These are phyloP conservation scores for Penicilliopsis zonata DNA, from an alignment of 495 filamentous ascomycete species.

Conservation along the genomic window DNA sequence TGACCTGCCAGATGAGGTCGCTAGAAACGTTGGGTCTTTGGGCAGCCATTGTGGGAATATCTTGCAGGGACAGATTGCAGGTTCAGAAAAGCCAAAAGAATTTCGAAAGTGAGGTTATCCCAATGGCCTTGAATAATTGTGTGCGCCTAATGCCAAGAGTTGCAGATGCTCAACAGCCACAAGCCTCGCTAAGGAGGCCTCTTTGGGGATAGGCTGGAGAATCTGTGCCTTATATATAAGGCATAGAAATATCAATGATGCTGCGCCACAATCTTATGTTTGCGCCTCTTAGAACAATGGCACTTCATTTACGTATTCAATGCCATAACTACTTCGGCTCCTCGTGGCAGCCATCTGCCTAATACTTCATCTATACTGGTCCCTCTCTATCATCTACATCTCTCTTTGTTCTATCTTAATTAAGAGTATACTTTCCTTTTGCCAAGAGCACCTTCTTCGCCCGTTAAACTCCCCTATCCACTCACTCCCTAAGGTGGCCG, in stretches of 20 bases:
- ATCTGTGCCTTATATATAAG: constrained; percentile 7
- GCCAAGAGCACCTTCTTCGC: neutral
- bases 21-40: constrained; percentile 56
- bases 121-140: constrained; percentile 13
- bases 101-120: constrained; percentile 7
- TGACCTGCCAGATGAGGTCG: constrained; percentile 84
- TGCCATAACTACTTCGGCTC: neutral
- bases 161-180: constrained; percentile 6
- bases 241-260: constrained; percentile 2
- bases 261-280: neutral
- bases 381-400: no score
- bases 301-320: neutral
- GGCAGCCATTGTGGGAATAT: constrained; percentile 29
- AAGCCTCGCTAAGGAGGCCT: constrained; percentile 30
- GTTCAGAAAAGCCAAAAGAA: constrained; percentile 12
- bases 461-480: neutral
- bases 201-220: constrained; percentile 21
- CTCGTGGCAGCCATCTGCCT: constrained; percentile 5
- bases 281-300: neutral
- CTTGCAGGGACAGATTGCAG: constrained; percentile 13
- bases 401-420: constrained; percentile 2
- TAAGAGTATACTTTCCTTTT: neutral
- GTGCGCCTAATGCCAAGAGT: constrained; percentile 21
- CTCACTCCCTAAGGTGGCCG: constrained; percentile 2
- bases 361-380: neutral